Conservation (phyloP, 192 early-diverging fungal genomes). For the Coemansia aciculifera region DNA sequence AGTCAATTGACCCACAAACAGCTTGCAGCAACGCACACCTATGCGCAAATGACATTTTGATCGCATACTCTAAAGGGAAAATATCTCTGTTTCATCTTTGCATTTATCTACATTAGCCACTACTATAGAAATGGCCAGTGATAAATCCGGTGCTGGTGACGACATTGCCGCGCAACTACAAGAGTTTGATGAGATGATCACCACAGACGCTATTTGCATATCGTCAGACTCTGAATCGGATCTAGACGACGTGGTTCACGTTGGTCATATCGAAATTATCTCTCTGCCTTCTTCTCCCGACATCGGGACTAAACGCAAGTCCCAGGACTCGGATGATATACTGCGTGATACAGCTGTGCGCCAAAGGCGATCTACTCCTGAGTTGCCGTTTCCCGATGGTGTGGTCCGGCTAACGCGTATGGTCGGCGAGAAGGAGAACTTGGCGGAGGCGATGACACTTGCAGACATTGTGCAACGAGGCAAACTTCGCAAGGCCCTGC, state of each 20-base stretch:
- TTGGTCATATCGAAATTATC: background rate
- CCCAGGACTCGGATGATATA: background rate
- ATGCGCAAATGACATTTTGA: background rate
- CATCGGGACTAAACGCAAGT: background rate
- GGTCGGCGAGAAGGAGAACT: slow-evolving; percentile 10
- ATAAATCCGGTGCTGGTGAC: background rate
- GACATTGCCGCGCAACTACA: slow-evolving; percentile 5
- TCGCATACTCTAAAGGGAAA: background rate
- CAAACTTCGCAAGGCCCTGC: slow-evolving; percentile 53
- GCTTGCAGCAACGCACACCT: background rate
- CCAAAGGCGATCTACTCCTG: background rate
- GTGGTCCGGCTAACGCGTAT: slow-evolving; percentile 20
- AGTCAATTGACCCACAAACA: background rate
- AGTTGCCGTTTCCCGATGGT: slow-evolving; percentile 28
- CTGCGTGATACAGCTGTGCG: background rate
- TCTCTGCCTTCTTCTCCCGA: background rate
- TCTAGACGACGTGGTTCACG: background rate
- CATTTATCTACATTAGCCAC: background rate
- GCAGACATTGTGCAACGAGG: slow-evolving; percentile 19
- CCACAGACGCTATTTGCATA: slow-evolving; percentile 26
- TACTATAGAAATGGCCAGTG: background rate
- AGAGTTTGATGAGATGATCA: slow-evolving; percentile 30
- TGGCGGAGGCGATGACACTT: slow-evolving; percentile 5
- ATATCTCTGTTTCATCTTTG: background rate
- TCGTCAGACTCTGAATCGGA: slow-evolving; percentile 15